These are phyloP conservation scores for Sherardia arvensis DNA, from an alignment of 257 asterid species.

Conservation along the genomic window DNA sequence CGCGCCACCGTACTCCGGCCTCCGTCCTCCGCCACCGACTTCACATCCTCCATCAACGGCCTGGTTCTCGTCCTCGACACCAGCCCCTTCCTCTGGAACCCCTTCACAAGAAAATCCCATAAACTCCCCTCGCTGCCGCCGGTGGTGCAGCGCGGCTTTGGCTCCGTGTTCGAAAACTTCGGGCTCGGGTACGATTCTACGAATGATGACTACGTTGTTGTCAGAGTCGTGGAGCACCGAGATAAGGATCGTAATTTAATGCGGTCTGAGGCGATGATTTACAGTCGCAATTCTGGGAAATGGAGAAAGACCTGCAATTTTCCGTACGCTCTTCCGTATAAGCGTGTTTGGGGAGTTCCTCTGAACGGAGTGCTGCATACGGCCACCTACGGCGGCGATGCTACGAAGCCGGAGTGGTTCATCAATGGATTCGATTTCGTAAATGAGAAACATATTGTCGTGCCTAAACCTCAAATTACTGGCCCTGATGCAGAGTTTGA, in stretches of 20 bases:
- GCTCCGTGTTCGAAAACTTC: not conserved
- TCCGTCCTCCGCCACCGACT: constrained; percentile 10
- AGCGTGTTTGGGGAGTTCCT: constrained; percentile 40
- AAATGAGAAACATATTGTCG: constrained; percentile 31
- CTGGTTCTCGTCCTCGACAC: constrained; percentile 7
- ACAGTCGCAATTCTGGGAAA: constrained; percentile 29
- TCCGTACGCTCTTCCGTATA: constrained; percentile 33
- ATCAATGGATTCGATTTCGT: constrained; percentile 44
- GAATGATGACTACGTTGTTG: constrained; percentile 15
- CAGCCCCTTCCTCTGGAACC: constrained; percentile 15
- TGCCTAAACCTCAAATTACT: constrained; percentile 19
- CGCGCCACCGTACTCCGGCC: not conserved
- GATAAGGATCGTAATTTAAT: not conserved
- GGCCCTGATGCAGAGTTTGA: constrained; percentile 10
- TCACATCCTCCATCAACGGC: constrained; percentile 15
- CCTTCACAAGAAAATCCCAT: constrained; percentile 10
- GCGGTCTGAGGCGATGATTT: constrained; percentile 27
- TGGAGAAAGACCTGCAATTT: constrained; percentile 41
- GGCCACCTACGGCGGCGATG: constrained; percentile 9
- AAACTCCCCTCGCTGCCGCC: not conserved
- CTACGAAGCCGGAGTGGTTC: not conserved
- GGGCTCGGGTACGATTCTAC: constrained; percentile 17
- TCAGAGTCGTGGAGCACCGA: constrained; percentile 12
- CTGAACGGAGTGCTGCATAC: constrained; percentile 45
- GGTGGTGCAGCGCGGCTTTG: too few species aligned